Base-by-base conservation (phyloP, 1,139 yeast species). In the Nakaseomyces kungkrabaensis region DNA sequence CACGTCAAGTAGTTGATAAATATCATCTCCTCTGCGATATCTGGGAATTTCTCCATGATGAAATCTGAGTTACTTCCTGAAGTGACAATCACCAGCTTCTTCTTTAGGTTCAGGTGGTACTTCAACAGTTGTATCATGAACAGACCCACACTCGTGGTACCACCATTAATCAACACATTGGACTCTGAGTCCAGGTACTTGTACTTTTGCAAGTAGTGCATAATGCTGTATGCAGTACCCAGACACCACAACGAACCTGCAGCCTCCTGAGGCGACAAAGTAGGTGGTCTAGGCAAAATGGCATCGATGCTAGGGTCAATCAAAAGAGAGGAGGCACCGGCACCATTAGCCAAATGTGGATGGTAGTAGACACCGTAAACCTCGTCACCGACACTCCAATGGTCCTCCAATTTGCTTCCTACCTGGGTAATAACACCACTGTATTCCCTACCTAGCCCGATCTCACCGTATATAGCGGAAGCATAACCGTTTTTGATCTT, bases 61-160 rank as follows among this genome's bases (percentile, higher is more conserved):
- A 67, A 56, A 6, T 59, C 56, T 4, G 62, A 57, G 7, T 73
- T 70, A 29, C 67, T 59, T 10, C 67, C 69, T 6, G 73, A 67
- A 11, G 70, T 66, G 9, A 68, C 71, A 2, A 72, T 76, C 1
- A 76, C 77, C 9, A 81, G 69, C 49, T 74, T 73, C 25, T 60
- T 60, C 40, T 64, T 64, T 3, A 77, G 74, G 4, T 73, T 68
- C 54, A 72, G 75, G 51, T 69, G 64, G 17, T 70, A 61, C 55
- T 77, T 80, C 25, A 81, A 75, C 25, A 85, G 59, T 61, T 82
- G 88, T 31, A 80, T 71, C 3, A 76, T 74, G 67, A 72, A 75
- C 52, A 79, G 66, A 1, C 92, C 95, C 5, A 84, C 85, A n/a
- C 82, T 72, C 1, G 94, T 78, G 4, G 86, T 79, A 11, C 85